These are phyloP conservation scores for Pseudocercospora musae DNA, from an alignment of 2,329 filamentous ascomycete species.

Conservation along the genomic window DNA sequence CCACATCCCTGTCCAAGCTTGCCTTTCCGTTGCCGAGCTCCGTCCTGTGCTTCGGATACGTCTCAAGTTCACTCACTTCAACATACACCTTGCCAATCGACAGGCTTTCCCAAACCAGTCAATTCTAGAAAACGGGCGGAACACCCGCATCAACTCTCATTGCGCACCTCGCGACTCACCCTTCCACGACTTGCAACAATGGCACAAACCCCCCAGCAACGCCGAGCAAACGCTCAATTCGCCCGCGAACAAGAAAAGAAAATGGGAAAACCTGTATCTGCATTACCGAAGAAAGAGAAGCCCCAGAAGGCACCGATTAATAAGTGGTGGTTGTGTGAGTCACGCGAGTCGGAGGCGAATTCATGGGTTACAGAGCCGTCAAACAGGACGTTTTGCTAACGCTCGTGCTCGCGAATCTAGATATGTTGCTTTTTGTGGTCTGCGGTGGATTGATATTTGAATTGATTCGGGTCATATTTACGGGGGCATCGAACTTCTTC, in stretches of 20 bases:
- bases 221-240: slow-evolving; percentile 76
- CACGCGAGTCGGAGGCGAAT: background rate
- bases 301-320: slow-evolving; percentile 48
- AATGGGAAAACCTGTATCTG: slow-evolving; percentile 64
- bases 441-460: slow-evolving; percentile 61
- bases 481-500: background rate
- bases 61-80: background rate
- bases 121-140: background rate
- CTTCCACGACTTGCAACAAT: background rate
- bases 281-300: slow-evolving; percentile 41
- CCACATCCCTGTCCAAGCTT: background rate
- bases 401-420: slow-evolving; percentile 39
- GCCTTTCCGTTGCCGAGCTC: background rate
- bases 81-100: background rate
- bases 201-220: slow-evolving; percentile 83
- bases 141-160: background rate
- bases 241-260: slow-evolving; percentile 68
- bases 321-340: slow-evolving; percentile 58
- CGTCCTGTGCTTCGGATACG: background rate
- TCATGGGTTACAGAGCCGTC: no score
- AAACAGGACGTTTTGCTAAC: background rate
- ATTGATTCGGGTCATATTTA: slow-evolving; percentile 49
- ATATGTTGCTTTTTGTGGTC: slow-evolving; percentile 60
- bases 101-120: background rate
- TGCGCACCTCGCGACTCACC: no score